Conservation (phyloP, 495 filamentous ascomycete species). For the Neurospora sp. region DNA sequence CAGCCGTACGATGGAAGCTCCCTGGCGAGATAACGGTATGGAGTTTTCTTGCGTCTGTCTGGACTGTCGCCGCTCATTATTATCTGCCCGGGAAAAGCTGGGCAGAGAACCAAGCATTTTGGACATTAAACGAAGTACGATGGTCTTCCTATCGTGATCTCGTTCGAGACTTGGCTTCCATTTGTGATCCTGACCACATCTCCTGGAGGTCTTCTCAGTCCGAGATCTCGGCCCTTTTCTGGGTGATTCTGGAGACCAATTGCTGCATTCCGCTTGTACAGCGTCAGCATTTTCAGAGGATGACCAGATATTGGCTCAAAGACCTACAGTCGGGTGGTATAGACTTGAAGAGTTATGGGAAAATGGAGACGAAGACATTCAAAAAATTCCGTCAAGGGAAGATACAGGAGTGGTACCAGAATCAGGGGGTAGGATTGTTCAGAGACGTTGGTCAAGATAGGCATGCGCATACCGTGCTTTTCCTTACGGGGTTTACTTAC, state of each 20-base stretch:
- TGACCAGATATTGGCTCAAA: background rate
- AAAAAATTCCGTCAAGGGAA: background rate
- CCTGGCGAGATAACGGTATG: background rate
- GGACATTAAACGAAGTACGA: background rate
- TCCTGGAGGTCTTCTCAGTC: background rate
- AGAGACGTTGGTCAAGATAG: background rate
- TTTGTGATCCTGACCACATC: background rate
- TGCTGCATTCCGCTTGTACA: background rate
- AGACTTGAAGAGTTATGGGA: background rate
- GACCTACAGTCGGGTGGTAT: background rate
- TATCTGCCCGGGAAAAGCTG: too few species aligned
- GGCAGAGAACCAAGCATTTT: too few species aligned
- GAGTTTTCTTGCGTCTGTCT: background rate
- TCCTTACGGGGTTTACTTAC: background rate
- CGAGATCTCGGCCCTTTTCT: background rate
- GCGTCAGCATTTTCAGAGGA: background rate
- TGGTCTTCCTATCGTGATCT: background rate
- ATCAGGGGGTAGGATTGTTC: background rate
- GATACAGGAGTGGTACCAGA: background rate
- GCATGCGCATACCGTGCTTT: background rate
- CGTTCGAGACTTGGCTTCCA: background rate
- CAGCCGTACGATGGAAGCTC: background rate
- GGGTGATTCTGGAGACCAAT: background rate
- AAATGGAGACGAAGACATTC: background rate
- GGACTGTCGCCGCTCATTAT: background rate